These are phyloP conservation scores for Periglandula ipomoeae DNA, from an alignment of 2,329 filamentous ascomycete species.

Conservation along the genomic window DNA sequence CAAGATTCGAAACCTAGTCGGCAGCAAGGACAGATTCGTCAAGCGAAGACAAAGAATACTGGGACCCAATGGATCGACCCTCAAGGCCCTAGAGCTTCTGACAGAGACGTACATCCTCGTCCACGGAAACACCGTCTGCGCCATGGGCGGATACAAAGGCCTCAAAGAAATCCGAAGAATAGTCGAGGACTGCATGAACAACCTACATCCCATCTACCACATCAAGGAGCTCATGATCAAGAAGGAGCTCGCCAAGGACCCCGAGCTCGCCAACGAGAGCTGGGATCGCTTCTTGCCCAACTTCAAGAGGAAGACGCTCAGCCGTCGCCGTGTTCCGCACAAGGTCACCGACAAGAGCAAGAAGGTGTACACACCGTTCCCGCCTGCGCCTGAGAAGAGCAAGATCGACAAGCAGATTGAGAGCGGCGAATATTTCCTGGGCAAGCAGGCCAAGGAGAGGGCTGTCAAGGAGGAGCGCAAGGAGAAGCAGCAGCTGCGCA, in stretches of 20 bases:
- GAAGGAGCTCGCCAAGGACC: slow-evolving; percentile 82
- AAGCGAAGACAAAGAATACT: slow-evolving; percentile 90
- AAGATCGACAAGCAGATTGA: slow-evolving; percentile 98
- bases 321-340: slow-evolving; percentile 70
- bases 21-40: slow-evolving; percentile 91
- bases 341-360: slow-evolving; percentile 88
- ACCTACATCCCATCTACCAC: slow-evolving; percentile 89
- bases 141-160: slow-evolving; percentile 87
- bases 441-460: slow-evolving; percentile 85
- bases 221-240: slow-evolving; percentile 80
- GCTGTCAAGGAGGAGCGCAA: slow-evolving; percentile 69
- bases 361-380: slow-evolving; percentile 96
- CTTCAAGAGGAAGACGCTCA: slow-evolving; percentile 89
- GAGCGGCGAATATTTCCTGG: slow-evolving; percentile 91
- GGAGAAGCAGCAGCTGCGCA: slow-evolving; percentile 79
- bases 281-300: slow-evolving; percentile 96
- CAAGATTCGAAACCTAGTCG: slow-evolving; percentile 83
- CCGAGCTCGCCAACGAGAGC: slow-evolving; percentile 74
- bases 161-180: slow-evolving; percentile 86
- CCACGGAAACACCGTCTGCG: slow-evolving; percentile 89
- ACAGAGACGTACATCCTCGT: slow-evolving; percentile 91
- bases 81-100: slow-evolving; percentile 88
- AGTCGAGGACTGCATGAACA: slow-evolving; percentile 92
- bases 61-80: slow-evolving; percentile 80
- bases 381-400: slow-evolving; percentile 94